These are phyloP conservation scores for Lactifluus echinatus DNA, from an alignment of 768 basidiomycete species.

Conservation along the genomic window DNA sequence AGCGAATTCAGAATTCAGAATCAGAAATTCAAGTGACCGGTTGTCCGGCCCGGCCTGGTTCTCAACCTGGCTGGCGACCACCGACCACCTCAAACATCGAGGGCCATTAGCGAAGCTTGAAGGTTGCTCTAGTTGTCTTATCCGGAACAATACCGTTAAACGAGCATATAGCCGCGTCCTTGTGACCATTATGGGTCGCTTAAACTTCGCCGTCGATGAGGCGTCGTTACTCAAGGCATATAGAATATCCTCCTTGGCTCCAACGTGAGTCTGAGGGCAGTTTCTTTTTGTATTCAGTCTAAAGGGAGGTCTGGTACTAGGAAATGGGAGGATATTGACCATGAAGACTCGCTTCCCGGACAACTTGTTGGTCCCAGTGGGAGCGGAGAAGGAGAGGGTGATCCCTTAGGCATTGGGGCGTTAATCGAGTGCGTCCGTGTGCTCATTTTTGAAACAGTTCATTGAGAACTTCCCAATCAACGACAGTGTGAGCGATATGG, in stretches of 20 bases:
- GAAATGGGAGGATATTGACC: slow-evolving; percentile 85
- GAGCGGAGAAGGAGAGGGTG: slow-evolving; percentile 49
- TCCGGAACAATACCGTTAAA: not conserved
- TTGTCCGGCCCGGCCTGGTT: slow-evolving; percentile 1
- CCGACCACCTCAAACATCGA: not conserved
- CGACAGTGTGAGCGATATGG: slow-evolving; percentile 53
- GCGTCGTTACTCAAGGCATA: slow-evolving; percentile 81
- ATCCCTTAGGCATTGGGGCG: slow-evolving; percentile 72
- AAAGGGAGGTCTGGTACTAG: slow-evolving; percentile 31
- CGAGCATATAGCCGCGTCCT: not conserved
- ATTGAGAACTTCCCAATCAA: not conserved
- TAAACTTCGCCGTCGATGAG: slow-evolving; percentile 70
- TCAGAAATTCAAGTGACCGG: no score
- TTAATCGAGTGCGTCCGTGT: slow-evolving; percentile 43
- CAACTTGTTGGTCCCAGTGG: slow-evolving; percentile 47
- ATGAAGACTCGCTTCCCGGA: slow-evolving; percentile 73
- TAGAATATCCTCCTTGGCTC: slow-evolving; percentile 66
- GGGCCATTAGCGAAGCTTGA: not conserved
- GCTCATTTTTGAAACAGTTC: not conserved
- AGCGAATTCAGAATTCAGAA: no score
- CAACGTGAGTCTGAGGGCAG: slow-evolving; percentile 42
- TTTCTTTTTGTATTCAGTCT: not conserved
- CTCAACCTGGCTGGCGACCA: not conserved
- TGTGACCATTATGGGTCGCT: slow-evolving; percentile 42
- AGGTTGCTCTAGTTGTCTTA: not conserved